These are phyloP conservation scores for Trametes maxima DNA, from an alignment of 768 basidiomycete genomes.

Conservation along the genomic window DNA sequence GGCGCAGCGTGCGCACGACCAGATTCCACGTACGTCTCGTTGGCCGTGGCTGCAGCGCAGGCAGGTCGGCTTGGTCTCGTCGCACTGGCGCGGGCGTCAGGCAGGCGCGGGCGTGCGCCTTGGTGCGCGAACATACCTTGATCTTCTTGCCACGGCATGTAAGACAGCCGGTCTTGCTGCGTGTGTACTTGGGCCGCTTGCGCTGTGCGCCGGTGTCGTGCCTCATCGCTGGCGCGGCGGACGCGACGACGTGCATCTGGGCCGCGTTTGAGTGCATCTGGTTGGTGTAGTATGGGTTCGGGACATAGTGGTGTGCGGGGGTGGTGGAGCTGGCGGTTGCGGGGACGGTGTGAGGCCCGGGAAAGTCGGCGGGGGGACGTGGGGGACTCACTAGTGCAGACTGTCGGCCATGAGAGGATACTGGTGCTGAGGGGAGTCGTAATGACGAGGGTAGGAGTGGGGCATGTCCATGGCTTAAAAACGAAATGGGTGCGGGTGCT, in stretches of 20 bases:
- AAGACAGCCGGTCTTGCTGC: conserved; percentile 93
- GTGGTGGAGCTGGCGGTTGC: conserved; percentile 24
- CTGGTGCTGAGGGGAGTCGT: conserved; percentile 29
- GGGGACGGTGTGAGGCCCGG: neutral
- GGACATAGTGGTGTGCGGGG: conserved; percentile 32
- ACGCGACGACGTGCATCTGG: conserved; percentile 51
- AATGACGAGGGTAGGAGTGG: conserved; percentile 27
- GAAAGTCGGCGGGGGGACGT: neutral
- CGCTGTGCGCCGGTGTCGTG: conserved; percentile 57
- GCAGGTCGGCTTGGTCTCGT: conserved; percentile 88
- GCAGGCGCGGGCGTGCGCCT: neutral
- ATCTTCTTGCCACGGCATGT: conserved; percentile 95
- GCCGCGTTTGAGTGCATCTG: conserved; percentile 40
- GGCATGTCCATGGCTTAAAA: conserved; percentile 34
- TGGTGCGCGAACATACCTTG: conserved; percentile 59
- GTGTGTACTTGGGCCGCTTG: conserved; percentile 90
- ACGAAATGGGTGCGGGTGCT: conserved; percentile 20
- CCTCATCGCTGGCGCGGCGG: conserved; percentile 41
- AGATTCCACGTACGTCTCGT: conserved; percentile 60
- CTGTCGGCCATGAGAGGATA: conserved; percentile 37
- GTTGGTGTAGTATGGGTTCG: conserved; percentile 27
- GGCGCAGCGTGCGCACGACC: neutral
- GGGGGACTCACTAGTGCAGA: conserved; percentile 36
- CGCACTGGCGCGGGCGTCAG: conserved; percentile 58
- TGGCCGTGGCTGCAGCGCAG: conserved; percentile 85